Evolutionary conservation across 805 yeast species (phyloP), one percentile per base, ranked within the genome.

Genomic region (Saccharomycopsis vini): DNA sequence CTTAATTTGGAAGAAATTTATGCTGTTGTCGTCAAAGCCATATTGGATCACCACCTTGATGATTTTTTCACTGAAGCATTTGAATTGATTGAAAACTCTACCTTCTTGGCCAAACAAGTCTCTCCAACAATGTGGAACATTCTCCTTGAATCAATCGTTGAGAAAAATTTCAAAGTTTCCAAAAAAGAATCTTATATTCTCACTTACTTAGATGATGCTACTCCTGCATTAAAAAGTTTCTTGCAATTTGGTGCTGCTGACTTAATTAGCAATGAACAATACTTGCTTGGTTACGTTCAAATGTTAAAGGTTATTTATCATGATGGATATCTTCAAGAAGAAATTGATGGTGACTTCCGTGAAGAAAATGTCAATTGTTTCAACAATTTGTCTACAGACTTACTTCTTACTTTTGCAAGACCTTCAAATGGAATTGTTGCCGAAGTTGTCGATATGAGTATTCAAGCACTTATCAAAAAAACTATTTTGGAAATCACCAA

Each of bases 11-110:
- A 85, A 56, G 78, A 73, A 43, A 75, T 78, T 4, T 73, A 84
- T 40, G 63, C 72, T 39, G 94, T 95, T 4, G 78, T 80, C 13
- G 75, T 87, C 36, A 72, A 72, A 47, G 75, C 71, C 51, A 82
- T 89, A 4, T 68, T 90, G 32, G 71, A 66, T 29, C 72, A 82
- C 56, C 75, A 75, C 32, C 60, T 85, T 53, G 79, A 77, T 40
- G 90, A 85, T 54, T 85, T 84, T 56, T 73, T 81, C 52, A 72
- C 82, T 32, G 95, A 87, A 58, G 69, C 77, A 35, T 75, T 87
- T 58, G 95, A 85, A 49, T 67, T 92, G 56, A 76, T 85, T 39
- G 81, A 79, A 42, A 78, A 77, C 52, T 75, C 78, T 49, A 75
- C 85, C 18, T 75, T 80, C 58, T 59, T 79, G 45, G 62, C 77